Conservation (phyloP, 305 asterid genomes). For the Solanum hybrid region DNA sequence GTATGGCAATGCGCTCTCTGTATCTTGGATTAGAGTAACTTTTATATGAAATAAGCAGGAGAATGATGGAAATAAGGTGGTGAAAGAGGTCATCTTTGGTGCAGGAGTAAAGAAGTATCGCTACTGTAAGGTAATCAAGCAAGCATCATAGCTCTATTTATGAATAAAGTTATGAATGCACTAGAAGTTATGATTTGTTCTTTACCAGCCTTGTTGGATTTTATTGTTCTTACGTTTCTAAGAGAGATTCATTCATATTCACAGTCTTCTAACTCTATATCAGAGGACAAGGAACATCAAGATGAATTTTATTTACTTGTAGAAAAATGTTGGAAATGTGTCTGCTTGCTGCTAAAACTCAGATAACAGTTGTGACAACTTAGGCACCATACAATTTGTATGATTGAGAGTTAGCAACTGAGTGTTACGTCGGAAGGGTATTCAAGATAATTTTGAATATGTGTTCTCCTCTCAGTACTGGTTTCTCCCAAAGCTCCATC, state of each 20-base stretch:
- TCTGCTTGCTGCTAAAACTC: not conserved
- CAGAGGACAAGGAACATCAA: not conserved
- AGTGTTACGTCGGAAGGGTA: not conserved
- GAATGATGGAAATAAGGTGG: constrained; percentile 71
- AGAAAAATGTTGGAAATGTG: not conserved
- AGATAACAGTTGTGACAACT: not conserved
- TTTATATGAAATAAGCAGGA: constrained; percentile 37
- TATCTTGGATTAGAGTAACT: not conserved
- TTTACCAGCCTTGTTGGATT: not conserved
- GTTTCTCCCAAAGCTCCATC: not conserved
- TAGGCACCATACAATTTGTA: not conserved
- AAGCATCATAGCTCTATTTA: not conserved
- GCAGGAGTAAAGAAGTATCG: constrained; percentile 70
- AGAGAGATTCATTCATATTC: not conserved
- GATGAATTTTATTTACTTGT: constrained; percentile 5
- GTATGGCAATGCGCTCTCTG: not conserved
- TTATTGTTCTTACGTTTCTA: not conserved
- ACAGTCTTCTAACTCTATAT: not conserved
- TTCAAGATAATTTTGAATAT: not conserved
- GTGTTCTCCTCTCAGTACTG: not conserved
- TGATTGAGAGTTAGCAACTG: not conserved
- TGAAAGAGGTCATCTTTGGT: constrained; percentile 51
- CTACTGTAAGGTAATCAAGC: constrained; percentile 58
- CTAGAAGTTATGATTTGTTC: not conserved
- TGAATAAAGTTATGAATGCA: not conserved